These are phyloP conservation scores for Thalassiosira profunda DNA, from an alignment of 108 stramenopile species.

Conservation along the genomic window DNA sequence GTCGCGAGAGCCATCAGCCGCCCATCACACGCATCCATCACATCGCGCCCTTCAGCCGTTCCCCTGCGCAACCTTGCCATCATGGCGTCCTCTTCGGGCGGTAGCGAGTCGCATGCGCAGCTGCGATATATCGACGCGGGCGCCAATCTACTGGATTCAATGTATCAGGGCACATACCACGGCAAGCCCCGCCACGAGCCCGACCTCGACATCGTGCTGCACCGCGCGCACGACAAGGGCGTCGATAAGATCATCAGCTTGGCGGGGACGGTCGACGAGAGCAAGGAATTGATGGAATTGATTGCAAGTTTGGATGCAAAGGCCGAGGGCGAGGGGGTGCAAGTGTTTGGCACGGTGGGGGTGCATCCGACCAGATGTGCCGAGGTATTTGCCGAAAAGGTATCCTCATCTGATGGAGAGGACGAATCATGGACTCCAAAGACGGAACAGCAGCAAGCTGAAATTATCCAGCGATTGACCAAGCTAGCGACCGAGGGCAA, in stretches of 20 bases:
- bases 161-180: constrained; percentile 86
- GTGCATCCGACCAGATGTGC: constrained; percentile 95
- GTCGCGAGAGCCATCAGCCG: too few species aligned
- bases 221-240: constrained; percentile 70
- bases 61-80: too few species aligned
- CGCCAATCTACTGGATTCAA: constrained; percentile 91
- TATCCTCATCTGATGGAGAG: constrained; percentile 7
- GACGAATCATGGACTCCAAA: constrained; percentile 25
- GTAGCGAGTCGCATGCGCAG: too few species aligned
- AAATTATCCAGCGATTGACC: constrained; percentile 50
- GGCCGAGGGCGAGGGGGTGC: constrained; percentile 43
- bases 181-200: constrained; percentile 86
- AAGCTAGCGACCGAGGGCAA: constrained; percentile 57
- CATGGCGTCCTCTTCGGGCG: too few species aligned
- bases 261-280: constrained; percentile 85
- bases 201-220: constrained; percentile 87
- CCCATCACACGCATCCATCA: too few species aligned
- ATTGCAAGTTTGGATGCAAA: constrained; percentile 31
- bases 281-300: constrained; percentile 24
- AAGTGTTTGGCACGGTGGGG: constrained; percentile 89
- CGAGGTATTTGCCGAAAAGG: constrained; percentile 80
- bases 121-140: constrained; percentile 91
- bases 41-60: too few species aligned
- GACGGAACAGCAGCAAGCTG: constrained; percentile 21
- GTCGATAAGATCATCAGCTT: constrained; percentile 76